Evolutionary conservation across 2,329 filamentous ascomycete species (phyloP).

Genomic region (Knufia fluminis): DNA sequence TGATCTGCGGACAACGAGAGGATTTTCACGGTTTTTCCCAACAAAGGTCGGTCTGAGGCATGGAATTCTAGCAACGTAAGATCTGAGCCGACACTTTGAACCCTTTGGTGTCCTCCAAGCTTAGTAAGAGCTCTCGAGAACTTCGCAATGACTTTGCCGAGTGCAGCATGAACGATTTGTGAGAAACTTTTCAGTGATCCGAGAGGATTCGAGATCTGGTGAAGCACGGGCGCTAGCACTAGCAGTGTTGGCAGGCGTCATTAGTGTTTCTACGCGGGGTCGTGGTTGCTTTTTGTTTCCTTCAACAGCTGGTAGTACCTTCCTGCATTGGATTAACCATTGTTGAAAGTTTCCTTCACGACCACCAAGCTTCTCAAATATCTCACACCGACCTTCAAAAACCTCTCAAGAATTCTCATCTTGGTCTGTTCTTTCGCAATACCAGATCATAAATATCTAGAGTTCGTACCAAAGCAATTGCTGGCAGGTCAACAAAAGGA

Average conservation of each 20-base stretch:
- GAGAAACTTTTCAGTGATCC: no score
- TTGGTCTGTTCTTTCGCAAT: background rate
- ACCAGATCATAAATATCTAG: constrained; percentile 2
- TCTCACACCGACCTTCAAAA: background rate
- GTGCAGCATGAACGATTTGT: no score
- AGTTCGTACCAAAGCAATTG: background rate
- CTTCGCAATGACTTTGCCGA: no score
- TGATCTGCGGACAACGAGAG: no score
- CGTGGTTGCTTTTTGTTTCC: background rate
- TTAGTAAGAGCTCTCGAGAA: no score
- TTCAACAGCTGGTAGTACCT: background rate
- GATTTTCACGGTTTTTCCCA: no score
- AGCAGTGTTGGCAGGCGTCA: background rate
- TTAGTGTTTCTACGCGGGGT: background rate
- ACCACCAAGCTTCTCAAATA: background rate
- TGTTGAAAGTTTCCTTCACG: background rate
- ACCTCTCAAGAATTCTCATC: background rate
- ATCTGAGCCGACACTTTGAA: no score
- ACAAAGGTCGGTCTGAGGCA: no score
- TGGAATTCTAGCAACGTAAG: no score
- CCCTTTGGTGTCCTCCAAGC: no score
- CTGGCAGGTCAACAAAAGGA: background rate
- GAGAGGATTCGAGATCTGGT: background rate
- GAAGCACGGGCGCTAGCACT: background rate
- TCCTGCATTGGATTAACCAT: background rate